Base-by-base conservation (phyloP, 345 rosid species). In the Acer saccharum region DNA sequence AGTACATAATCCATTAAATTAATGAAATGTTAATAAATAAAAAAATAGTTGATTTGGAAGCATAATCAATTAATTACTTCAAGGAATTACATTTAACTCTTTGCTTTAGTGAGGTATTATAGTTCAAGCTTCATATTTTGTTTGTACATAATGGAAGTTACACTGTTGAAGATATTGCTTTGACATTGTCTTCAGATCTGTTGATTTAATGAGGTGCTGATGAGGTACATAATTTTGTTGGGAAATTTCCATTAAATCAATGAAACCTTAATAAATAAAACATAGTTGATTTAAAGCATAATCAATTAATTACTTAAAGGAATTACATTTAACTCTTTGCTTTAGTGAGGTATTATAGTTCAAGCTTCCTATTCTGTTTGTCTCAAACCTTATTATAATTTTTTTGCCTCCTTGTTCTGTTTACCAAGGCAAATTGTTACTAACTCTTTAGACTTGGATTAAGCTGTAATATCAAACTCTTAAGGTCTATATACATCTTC, bases 271-370 rank as follows among this genome's bases (percentile, higher is more conserved):
- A 41, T 41, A 5, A 7, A 11, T 21, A 27, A 72, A 20, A 20
- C 3, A 57, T 39, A 21, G 32, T 39, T 43, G 3, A 11, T 46
- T 10, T 25, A 48, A 69, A 16, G 41, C 29, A 17, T 8, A 12
- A 29, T n/a, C 35, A 55, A 17, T 71, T 39, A 58, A n/a, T 12
- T 58, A 73, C 58, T 62, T 58, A 3, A 1, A 44, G 57, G 61
- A 71, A 72, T 57, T 44, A 41, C 57, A 61, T 21, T 5, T 21
- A 6, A 73, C 17, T 60, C 10, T 55, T 48, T 72, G 20, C 67
- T 78, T 6, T 57, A 39, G 48, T 46, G 63, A 44, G 76, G 68
- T 66, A 23, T 62, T 46, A 35, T 72, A n/a, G 52, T 58, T 57
- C 32, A n/a, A 39, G 75, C 73, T 46, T 23, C n/a, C 50, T 27